phyloP scores from a whole-genome alignment of 2,329 filamentous ascomycete species.

The Aspergillus sp. region DNA sequence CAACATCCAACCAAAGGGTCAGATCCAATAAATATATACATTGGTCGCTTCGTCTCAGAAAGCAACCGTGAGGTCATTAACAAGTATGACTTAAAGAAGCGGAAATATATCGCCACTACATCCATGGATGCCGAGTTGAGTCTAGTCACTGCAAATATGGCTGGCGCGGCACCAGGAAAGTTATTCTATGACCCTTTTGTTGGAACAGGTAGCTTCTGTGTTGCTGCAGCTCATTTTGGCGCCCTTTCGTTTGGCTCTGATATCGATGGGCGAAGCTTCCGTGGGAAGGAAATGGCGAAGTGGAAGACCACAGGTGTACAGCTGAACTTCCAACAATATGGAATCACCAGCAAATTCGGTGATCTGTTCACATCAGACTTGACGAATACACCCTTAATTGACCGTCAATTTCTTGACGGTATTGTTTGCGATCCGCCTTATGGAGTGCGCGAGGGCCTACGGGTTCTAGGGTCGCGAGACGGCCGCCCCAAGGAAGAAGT shows the following conservation, averaged over 20 bases:
- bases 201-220: slow-evolving; percentile 87
- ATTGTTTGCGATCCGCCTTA: slow-evolving; percentile 97
- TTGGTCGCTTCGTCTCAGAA: slow-evolving; percentile 69
- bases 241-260: slow-evolving; percentile 82
- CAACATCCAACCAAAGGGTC: slow-evolving; percentile 1
- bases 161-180: slow-evolving; percentile 76
- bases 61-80: slow-evolving; percentile 67
- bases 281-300: slow-evolving; percentile 60
- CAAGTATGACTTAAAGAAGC: slow-evolving; percentile 87
- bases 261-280: slow-evolving; percentile 86
- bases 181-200: slow-evolving; percentile 94
- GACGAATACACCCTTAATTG: slow-evolving; percentile 76
- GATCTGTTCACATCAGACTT: slow-evolving; percentile 84
- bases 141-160: slow-evolving; percentile 87
- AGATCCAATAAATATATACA: slow-evolving; percentile 62
- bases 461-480: slow-evolving; percentile 78
- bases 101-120: slow-evolving; percentile 90
- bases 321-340: slow-evolving; percentile 85
- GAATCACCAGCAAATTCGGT: slow-evolving; percentile 63
- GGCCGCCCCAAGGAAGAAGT: slow-evolving; percentile 53
- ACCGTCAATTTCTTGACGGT: slow-evolving; percentile 69
- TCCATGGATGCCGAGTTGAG: slow-evolving; percentile 96
- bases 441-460: slow-evolving; percentile 86
- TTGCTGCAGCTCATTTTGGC: slow-evolving; percentile 89
- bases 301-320: slow-evolving; percentile 47